Base-by-base conservation (phyloP, 108 stramenopile genomes). In the Aurantiochytrium sp. region DNA sequence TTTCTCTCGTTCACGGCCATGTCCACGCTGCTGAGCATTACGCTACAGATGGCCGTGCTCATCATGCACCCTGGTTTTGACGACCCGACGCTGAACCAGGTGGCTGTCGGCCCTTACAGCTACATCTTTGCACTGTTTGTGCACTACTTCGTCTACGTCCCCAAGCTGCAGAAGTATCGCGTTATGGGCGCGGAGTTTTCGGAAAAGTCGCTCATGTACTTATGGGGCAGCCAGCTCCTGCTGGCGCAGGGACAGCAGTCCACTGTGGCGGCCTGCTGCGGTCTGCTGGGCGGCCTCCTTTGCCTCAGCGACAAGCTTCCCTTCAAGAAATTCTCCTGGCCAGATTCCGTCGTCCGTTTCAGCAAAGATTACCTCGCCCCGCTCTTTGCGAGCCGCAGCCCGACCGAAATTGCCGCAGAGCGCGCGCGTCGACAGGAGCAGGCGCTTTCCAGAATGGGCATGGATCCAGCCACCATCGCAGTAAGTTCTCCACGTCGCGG, bases 81-180 rank as follows among this genome's bases (percentile, higher is more conserved):
- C 32, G 73, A 48, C 45, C 73, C 21, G 19, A 12, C 36, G n/a
- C 45, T 81, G 73, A 81, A 22, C 2, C 39, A 48, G 30, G 45
- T 81, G 12, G 42, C 73, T 6, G 12, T 48, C 12, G 73, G 73
- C 21, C 73, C 73, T 6, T 81, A 81, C 45, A 81, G 73, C 24
- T 41, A 48, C 73, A 81, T 81, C 45, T 81, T 81, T 48, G 39
- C 73, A 6, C 73, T 81, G 10, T 81, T 81, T 81, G 73, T 81
- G 1, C 73, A 81, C 27, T 81, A 81, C 45, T 81, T 81, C 24
- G 45, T 48, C 45, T 81, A 48, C 45, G 45, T 81, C 1, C 73
- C 73, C 24, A 81, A 81, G 4, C 27, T 81, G 45, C 73, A 81
- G 24, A 81, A 81, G 45, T 48, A 81, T 24, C n/a, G 42, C n/a